These are phyloP conservation scores for Circinella umbellata DNA, from an alignment of 371 early-diverging fungal species.

Conservation along the genomic window DNA sequence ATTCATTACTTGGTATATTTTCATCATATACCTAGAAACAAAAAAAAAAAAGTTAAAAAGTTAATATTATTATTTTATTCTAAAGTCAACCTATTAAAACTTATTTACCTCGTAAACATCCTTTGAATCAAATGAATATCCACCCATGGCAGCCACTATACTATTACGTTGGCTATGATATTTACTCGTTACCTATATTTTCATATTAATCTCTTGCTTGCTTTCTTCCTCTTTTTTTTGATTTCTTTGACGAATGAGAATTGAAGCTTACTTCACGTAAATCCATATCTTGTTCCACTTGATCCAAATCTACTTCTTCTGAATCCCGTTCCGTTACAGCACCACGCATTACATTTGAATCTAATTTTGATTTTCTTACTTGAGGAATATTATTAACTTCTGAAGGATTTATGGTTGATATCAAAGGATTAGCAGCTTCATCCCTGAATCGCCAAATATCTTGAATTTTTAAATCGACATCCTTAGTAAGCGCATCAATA, in stretches of 20 bases:
- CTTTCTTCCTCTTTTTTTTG: too few relatives aligned
- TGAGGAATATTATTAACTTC: neutral
- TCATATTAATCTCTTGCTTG: neutral
- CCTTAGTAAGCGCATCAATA: conserved; percentile 24
- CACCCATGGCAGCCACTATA: conserved; percentile 45
- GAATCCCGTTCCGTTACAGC: conserved; percentile 59
- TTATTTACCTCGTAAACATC: conserved; percentile 45
- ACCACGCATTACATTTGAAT: conserved; percentile 58
- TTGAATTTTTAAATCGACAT: conserved; percentile 27
- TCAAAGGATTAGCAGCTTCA: conserved; percentile 19
- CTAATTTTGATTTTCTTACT: conserved; percentile 30
- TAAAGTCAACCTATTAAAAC: too few relatives aligned
- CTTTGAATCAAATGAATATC: conserved; percentile 41
- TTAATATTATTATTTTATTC: too few relatives aligned
- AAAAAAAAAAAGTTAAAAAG: neutral
- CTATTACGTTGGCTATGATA: conserved; percentile 41
- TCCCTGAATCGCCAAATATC: conserved; percentile 27
- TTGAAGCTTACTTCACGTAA: conserved; percentile 44
- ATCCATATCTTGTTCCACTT: conserved; percentile 65
- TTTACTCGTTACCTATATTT: conserved; percentile 17
- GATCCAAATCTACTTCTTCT: conserved; percentile 55
- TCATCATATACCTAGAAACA: conserved; percentile 43
- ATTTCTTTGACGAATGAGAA: too few relatives aligned
- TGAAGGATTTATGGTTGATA: neutral
- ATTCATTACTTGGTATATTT: conserved; percentile 42